phyloP scores from a whole-genome alignment of 345 rosid genomes.

The Eucalyptus viminalis region DNA sequence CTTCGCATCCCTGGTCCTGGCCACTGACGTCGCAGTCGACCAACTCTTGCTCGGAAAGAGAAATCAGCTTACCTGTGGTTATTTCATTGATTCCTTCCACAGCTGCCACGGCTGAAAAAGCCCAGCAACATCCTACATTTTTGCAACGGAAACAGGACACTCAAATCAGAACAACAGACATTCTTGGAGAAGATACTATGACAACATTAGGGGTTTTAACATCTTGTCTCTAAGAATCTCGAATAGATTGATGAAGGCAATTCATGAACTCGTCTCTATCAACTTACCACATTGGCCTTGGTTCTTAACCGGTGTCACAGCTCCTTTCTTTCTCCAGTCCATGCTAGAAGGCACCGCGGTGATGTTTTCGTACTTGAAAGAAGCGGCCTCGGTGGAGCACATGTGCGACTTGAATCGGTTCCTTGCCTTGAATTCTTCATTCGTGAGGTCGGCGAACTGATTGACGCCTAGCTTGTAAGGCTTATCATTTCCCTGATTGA shows the following conservation, averaged over 20 bases:
- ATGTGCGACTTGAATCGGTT: constrained; percentile 25
- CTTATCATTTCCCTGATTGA: constrained; percentile 16
- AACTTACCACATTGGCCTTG: constrained; percentile 46
- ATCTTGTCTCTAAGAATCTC: too few species aligned
- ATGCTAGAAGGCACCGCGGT: constrained; percentile 11
- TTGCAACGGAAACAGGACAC: not conserved
- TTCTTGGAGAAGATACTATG: not conserved
- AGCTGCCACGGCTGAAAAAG: constrained; percentile 42
- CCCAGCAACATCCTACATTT: constrained; percentile 33
- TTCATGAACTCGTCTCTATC: not conserved
- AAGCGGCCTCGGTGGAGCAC: not conserved
- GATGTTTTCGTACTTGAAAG: constrained; percentile 22
- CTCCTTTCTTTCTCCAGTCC: constrained; percentile 48
- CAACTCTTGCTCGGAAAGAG: constrained; percentile 27
- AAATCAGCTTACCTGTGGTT: constrained; percentile 9
- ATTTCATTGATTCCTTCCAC: constrained; percentile 22
- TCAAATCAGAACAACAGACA: not conserved
- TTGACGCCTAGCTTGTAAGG: constrained; percentile 30
- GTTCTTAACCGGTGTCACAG: constrained; percentile 38
- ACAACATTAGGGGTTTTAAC: not conserved
- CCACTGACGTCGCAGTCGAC: constrained; percentile 26
- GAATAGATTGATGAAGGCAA: not conserved
- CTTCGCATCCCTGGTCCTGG: constrained; percentile 30
- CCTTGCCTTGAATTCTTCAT: constrained; percentile 20
- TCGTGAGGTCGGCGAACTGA: constrained; percentile 34